Base-by-base conservation (phyloP, 1,139 yeast genomes). In the Protomyces lactucae-debilis region DNA sequence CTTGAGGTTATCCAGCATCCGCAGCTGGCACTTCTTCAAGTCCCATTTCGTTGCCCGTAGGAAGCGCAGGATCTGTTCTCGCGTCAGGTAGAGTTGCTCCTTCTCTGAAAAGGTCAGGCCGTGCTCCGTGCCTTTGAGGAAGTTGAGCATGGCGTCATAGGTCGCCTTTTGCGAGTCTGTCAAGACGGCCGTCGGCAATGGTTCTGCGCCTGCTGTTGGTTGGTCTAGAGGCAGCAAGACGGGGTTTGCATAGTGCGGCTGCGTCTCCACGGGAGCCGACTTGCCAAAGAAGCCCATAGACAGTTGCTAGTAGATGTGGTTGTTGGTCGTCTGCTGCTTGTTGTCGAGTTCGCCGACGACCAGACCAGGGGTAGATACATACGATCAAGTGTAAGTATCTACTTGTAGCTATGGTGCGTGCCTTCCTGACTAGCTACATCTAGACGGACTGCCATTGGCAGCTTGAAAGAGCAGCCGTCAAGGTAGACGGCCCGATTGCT, bases 31-130 rank as follows among this genome's bases (percentile, higher is more conserved):
- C 23, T 85, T 87, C 35, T 82, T 80, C 0, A 81, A 79, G 54
- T 83, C 82, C 97, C 98, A 93, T 74, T 90, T 92, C 57, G 96
- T 86, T 12, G 98, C 99, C 60, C 97, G 81, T 65, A 92, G 78
- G 72, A 92, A 93, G 72, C 99, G 81, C 71, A 90, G 76, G 65
- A 93, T 80, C 73, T 98, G 93, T 73, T 93, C 98, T 70, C 86
- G 82, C 2, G 97, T 88, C 61, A 93, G 53, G 23, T 59, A 59
- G 5, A 28, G 10, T 37, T 59, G 51, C 43, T 59, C 63, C 14
- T 23, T 16, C 3, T 59, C 63, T 4, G 56, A 16, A 21, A 59
- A 52, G 36, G 56, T 52, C 18, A 40, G 52, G 48, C 57, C 57
- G 36, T 59, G 63, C 52, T 59, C 63, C 9, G 21, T 5, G 1